phyloP scores from a whole-genome alignment of 768 basidiomycete genomes.

The Asterophora lycoperdoides region DNA sequence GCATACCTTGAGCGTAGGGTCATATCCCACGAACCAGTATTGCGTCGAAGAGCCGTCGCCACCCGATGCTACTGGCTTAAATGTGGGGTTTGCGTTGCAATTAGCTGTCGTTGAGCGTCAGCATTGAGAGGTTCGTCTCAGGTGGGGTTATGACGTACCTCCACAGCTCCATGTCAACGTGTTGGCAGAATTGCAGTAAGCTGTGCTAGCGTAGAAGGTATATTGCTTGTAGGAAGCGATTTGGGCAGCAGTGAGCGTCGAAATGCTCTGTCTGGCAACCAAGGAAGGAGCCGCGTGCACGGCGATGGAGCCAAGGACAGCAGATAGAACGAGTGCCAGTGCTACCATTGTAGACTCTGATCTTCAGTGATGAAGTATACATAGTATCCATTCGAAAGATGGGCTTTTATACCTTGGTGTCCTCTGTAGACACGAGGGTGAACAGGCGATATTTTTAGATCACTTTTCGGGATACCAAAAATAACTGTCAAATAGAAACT shows the following conservation, averaged over 20 bases:
- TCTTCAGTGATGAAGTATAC: too few relatives aligned
- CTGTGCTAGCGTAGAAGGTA: constrained; percentile 39
- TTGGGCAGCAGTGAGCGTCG: constrained; percentile 29
- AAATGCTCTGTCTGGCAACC: constrained; percentile 22
- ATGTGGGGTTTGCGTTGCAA: constrained; percentile 43
- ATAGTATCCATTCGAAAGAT: too few relatives aligned
- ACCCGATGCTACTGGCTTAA: constrained; percentile 46
- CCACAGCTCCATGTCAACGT: constrained; percentile 50
- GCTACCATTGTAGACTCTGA: too few relatives aligned
- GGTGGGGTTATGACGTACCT: constrained; percentile 1
- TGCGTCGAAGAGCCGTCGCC: constrained; percentile 40
- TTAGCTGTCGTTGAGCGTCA: constrained; percentile 27
- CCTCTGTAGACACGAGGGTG: too few relatives aligned
- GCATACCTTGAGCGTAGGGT: constrained; percentile 26
- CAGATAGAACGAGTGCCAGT: too few relatives aligned
- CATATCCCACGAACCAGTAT: constrained; percentile 46
- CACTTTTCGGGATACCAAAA: too few relatives aligned
- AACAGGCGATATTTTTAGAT: too few relatives aligned
- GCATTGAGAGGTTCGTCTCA: neutral
- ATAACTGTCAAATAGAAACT: too few relatives aligned
- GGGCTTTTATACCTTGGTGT: too few relatives aligned
- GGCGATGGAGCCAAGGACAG: too few relatives aligned
- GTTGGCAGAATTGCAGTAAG: constrained; percentile 33
- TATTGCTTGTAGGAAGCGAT: constrained; percentile 37
- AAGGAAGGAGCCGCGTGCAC: neutral